Evolutionary conservation across 257 asterid species (phyloP).

Genomic region (Cordia subcordata): DNA sequence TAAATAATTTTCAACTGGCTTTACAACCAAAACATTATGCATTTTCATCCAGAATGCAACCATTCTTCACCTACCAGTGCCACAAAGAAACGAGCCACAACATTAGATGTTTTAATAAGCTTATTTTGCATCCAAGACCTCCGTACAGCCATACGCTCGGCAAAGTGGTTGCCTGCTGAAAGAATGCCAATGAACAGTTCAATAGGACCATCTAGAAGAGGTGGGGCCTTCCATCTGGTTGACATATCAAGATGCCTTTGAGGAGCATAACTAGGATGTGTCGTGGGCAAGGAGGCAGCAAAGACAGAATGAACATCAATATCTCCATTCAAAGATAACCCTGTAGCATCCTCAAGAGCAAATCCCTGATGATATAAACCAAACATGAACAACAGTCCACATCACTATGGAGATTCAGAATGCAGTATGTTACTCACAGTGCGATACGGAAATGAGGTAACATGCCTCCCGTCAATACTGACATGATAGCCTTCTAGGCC

Average conservation of each 20-base stretch:
- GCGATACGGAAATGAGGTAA: slow-evolving; percentile 92
- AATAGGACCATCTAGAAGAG: slow-evolving; percentile 46
- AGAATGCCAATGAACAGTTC: slow-evolving; percentile 88
- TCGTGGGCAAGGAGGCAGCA: slow-evolving; percentile 85
- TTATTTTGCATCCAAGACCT: slow-evolving; percentile 92
- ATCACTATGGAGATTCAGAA: background rate
- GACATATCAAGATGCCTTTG: slow-evolving; percentile 88
- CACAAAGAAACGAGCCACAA: slow-evolving; percentile 87
- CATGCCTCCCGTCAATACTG: slow-evolving; percentile 83
- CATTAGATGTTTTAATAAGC: slow-evolving; percentile 62
- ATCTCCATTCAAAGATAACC: slow-evolving; percentile 75
- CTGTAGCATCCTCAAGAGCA: slow-evolving; percentile 95
- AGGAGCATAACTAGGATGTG: slow-evolving; percentile 90
- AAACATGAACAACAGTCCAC: slow-evolving; percentile 16
- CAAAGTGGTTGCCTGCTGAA: slow-evolving; percentile 96
- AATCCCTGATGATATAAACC: slow-evolving; percentile 49
- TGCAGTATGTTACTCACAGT: slow-evolving; percentile 54
- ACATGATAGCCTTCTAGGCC: slow-evolving; percentile 95
- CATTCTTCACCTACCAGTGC: slow-evolving; percentile 65
- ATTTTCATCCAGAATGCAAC: background rate
- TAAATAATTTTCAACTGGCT: slow-evolving; percentile 15
- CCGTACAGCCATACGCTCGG: slow-evolving; percentile 94
- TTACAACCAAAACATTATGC: slow-evolving; percentile 34
- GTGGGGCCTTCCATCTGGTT: slow-evolving; percentile 79
- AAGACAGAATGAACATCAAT: slow-evolving; percentile 66